Evolutionary conservation across 169 alveolate species (phyloP).

Genomic region (Haemoproteus tartakovskyi): DNA sequence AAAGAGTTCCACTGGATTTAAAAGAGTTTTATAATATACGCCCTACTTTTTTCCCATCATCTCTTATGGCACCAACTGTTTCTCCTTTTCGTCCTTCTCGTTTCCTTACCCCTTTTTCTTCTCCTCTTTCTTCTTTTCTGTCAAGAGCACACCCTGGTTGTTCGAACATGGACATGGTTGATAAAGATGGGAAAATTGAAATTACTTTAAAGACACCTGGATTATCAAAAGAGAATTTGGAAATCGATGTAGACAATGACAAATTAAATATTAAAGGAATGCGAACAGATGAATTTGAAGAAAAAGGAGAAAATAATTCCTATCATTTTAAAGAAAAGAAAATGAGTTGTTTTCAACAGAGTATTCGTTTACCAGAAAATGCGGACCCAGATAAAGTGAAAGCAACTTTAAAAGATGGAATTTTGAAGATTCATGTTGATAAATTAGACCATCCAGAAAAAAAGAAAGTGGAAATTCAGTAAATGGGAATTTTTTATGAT

Average conservation of each 20-base stretch:
- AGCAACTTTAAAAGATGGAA: constrained; percentile 55
- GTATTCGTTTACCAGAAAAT: constrained; percentile 33
- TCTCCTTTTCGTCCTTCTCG: too few species aligned
- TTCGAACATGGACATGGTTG: constrained; percentile 24
- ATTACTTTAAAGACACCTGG: constrained; percentile 51
- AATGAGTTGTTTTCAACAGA: constrained; percentile 7
- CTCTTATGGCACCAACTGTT: too few species aligned
- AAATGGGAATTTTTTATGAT: background rate
- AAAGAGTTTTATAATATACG: too few species aligned
- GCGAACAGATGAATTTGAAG: constrained; percentile 7
- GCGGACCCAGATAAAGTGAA: constrained; percentile 18
- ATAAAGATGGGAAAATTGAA: constrained; percentile 28
- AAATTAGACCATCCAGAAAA: constrained; percentile 20
- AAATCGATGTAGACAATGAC: constrained; percentile 5
- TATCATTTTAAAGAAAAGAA: constrained; percentile 24
- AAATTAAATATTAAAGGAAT: constrained; percentile 21
- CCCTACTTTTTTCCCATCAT: too few species aligned
- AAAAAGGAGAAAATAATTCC: constrained; percentile 23
- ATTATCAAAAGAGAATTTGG: constrained; percentile 35
- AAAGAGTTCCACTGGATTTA: too few species aligned
- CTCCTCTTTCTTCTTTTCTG: too few species aligned
- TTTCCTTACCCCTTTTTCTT: too few species aligned
- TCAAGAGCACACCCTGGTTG: too few species aligned
- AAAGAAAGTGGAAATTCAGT: constrained; percentile 30
- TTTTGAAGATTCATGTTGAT: constrained; percentile 36